phyloP scores from a whole-genome alignment of 805 yeast species.

The Maudiozyma barnettii region DNA sequence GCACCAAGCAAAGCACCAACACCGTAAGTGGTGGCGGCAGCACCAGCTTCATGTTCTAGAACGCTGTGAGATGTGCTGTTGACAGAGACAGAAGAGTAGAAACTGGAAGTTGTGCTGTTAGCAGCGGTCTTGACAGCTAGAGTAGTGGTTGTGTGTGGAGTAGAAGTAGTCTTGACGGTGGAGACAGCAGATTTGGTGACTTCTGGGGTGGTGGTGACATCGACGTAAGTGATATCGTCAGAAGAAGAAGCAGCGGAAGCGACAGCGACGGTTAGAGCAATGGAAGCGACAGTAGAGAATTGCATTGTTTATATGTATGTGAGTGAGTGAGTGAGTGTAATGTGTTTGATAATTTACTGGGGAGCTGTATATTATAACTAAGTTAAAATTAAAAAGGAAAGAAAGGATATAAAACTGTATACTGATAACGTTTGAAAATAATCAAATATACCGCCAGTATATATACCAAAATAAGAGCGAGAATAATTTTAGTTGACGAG shows the following conservation, averaged over 20 bases:
- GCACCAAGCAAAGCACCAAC: constrained; percentile 8
- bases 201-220: constrained; percentile 42
- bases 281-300: constrained; percentile 7
- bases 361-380: background rate
- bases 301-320: constrained; percentile 4
- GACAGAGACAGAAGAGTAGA: constrained; percentile 3
- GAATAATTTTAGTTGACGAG: too few relatives aligned
- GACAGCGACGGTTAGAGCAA: constrained; percentile 10
- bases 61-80: constrained; percentile 4
- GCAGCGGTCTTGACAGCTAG: constrained; percentile 4
- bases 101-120: background rate
- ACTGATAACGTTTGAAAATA: too few relatives aligned
- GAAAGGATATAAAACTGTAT: too few relatives aligned
- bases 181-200: constrained; percentile 39
- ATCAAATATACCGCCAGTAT: too few relatives aligned
- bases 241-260: constrained; percentile 14
- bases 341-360: background rate
- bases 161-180: constrained; percentile 32
- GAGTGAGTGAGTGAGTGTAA: background rate
- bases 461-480: too few relatives aligned
- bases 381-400: too few relatives aligned
- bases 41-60: constrained; percentile 3
- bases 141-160: constrained; percentile 14
- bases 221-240: constrained; percentile 35
- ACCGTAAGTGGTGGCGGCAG: constrained; percentile 7